phyloP scores from a whole-genome alignment of 2,329 filamentous ascomycete genomes.

The Sporothrix pseudoabietina region DNA sequence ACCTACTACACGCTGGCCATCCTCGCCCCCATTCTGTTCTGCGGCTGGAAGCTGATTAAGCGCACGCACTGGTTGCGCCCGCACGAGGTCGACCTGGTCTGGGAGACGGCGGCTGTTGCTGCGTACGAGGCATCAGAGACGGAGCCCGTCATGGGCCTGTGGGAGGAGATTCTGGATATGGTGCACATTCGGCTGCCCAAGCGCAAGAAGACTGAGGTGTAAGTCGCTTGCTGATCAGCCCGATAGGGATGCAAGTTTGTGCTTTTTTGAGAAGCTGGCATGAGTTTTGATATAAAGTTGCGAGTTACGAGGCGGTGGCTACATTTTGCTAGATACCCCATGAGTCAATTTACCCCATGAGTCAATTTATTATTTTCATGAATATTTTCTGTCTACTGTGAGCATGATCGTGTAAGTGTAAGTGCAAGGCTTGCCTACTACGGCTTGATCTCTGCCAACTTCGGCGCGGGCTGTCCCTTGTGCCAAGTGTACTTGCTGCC shows the following conservation, averaged over 20 bases:
- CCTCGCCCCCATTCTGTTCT: constrained; percentile 55
- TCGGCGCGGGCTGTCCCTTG: constrained; percentile 21
- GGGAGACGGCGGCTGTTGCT: constrained; percentile 35
- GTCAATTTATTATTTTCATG: neutral
- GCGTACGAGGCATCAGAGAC: constrained; percentile 46
- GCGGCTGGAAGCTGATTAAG: constrained; percentile 66
- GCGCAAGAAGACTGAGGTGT: neutral
- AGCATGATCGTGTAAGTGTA: neutral
- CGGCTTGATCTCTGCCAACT: constrained; percentile 18
- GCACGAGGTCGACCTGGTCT: constrained; percentile 37
- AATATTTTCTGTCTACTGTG: neutral
- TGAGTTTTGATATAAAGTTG: too few species aligned
- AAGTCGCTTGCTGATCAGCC: neutral
- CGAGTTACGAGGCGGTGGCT: neutral
- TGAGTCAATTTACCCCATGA: neutral
- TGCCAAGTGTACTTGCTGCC: constrained; percentile 26
- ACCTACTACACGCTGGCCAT: constrained; percentile 61
- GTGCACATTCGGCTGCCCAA: neutral
- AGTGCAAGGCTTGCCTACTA: neutral
- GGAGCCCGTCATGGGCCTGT: constrained; percentile 30
- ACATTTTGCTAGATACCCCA: constrained; percentile 3
- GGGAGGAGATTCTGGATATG: constrained; percentile 31
- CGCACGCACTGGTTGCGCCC: constrained; percentile 49
- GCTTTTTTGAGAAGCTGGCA: too few species aligned
- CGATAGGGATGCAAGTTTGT: neutral